Conservation (phyloP, 352 stramenopile genomes). For the Pythium oligandrum region DNA sequence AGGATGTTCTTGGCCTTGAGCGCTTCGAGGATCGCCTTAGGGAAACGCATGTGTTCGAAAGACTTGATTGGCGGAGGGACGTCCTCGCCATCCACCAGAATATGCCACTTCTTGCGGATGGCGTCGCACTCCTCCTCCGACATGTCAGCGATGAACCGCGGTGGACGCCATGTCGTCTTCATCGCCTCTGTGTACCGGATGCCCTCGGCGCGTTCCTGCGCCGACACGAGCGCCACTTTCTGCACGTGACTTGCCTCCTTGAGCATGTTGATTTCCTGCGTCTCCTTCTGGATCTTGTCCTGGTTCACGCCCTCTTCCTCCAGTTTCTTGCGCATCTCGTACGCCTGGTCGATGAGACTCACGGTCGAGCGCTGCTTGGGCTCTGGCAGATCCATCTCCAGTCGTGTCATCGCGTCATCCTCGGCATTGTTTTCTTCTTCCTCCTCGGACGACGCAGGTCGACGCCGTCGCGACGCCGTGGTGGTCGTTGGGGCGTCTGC, state of each 20-base stretch:
- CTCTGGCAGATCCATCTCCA: conserved; percentile 5
- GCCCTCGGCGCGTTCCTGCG: conserved; percentile 89
- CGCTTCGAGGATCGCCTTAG: conserved; percentile 86
- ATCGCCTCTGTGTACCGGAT: conserved; percentile 90
- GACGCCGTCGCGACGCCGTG: not conserved
- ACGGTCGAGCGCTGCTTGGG: conserved; percentile 46
- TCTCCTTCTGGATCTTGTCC: conserved; percentile 73
- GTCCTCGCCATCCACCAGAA: conserved; percentile 95
- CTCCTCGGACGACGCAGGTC: conserved; percentile 1
- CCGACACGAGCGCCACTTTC: conserved; percentile 93
- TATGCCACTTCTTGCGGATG: conserved; percentile 97
- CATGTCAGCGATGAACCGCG: conserved; percentile 82
- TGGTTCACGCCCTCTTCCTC: conserved; percentile 78
- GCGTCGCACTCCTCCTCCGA: conserved; percentile 84
- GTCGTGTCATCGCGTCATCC: conserved; percentile 3
- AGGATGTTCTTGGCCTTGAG: conserved; percentile 96
- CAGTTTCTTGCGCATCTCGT: conserved; percentile 76
- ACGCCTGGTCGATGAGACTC: conserved; percentile 79
- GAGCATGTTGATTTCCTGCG: conserved; percentile 90
- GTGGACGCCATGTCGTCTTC: conserved; percentile 90
- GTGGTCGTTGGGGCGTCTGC: not conserved
- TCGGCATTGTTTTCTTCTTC: conserved; percentile 8
- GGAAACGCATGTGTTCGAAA: conserved; percentile 98
- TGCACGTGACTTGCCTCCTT: conserved; percentile 95
- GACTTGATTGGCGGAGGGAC: conserved; percentile 95